Conservation (phyloP, 169 alveolate species). For the Plasmodium vivax region DNA sequence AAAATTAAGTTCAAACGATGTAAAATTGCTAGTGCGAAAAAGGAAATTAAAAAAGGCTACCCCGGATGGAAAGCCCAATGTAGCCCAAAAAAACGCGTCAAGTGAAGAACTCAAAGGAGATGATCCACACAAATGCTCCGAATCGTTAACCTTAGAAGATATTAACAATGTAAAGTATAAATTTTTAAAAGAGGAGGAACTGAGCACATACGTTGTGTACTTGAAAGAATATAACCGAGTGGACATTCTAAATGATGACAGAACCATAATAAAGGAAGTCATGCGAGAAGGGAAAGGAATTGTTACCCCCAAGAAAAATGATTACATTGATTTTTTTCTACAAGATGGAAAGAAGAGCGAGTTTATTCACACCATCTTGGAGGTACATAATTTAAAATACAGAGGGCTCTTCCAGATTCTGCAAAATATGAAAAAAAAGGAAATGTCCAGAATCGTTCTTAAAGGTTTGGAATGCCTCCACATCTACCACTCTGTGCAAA, state of each 20-base stretch:
- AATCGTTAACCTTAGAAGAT: constrained; percentile 19
- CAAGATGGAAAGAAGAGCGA: constrained; percentile 42
- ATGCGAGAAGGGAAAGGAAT: constrained; percentile 65
- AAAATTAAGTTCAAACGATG: constrained; percentile 48
- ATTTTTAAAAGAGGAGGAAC: constrained; percentile 34
- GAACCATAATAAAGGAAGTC: constrained; percentile 67
- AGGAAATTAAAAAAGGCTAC: neutral
- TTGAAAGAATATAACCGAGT: constrained; percentile 66
- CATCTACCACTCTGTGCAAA: neutral
- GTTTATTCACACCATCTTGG: constrained; percentile 59
- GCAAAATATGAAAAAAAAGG: constrained; percentile 71
- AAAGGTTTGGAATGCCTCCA: constrained; percentile 66
- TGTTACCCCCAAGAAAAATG: constrained; percentile 73
- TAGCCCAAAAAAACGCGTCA: neutral
- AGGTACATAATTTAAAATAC: constrained; percentile 64
- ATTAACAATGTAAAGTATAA: constrained; percentile 49
- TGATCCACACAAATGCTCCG: neutral
- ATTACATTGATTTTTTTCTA: constrained; percentile 61
- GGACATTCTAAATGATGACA: constrained; percentile 66
- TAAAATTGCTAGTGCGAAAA: constrained; percentile 36
- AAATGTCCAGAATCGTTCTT: constrained; percentile 41
- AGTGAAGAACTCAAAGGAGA: neutral
- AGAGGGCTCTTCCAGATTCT: constrained; percentile 61
- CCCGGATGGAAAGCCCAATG: neutral
- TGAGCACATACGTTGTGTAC: constrained; percentile 68